Base-by-base conservation (phyloP, 495 filamentous ascomycete genomes). In the Penicillium pulvis region DNA sequence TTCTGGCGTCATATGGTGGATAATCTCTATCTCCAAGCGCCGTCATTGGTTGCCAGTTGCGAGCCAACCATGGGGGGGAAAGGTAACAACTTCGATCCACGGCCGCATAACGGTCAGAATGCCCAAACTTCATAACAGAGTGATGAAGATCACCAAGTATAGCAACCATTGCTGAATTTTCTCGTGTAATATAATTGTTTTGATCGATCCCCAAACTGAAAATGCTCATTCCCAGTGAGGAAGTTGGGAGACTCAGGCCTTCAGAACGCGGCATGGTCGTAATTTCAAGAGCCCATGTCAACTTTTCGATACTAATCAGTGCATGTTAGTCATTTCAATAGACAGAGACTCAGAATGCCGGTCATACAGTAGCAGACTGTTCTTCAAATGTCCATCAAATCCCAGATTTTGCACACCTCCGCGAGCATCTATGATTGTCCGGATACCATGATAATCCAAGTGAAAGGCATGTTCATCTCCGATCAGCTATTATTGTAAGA, bases 321-420 rank as follows among this genome's bases (percentile, higher is more conserved):
- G 19, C 17, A 46, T 19, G 19, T n/a, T 23, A 23, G 19, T 46
- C 23, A 10, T 20, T 46, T 3, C 6, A 23, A 28, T 28, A 20
- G 24, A 23, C 7, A 20, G 19, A 46, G 23, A 23, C 20, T 11
- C 23, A 46, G 17, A 7, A 24, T 12, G 2, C 3, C 9, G 6
- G 41, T 23, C 55, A 26, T 58, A 62, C 60, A 58, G 31, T 24
- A 58, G 30, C 7, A 62, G 24, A 31, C 49, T 55, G 42, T 41
- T 56, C 44, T 55, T 58, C 33, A 62, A 31, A 33, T 58, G 51
- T 2, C 60, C 55, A 12, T 51, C 55, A 39, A 62, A 62, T 12
- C 60, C 62, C n/a, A 65, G n/a, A 12, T 54, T 17, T 11, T 56
- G 33, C 26, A 57, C 12, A 1, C 62, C 62, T 9, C 62, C 58